Evolutionary conservation across 345 rosid species (phyloP), one percentile per base, ranked within the genome.

Genomic region (Litchi chinensis): DNA sequence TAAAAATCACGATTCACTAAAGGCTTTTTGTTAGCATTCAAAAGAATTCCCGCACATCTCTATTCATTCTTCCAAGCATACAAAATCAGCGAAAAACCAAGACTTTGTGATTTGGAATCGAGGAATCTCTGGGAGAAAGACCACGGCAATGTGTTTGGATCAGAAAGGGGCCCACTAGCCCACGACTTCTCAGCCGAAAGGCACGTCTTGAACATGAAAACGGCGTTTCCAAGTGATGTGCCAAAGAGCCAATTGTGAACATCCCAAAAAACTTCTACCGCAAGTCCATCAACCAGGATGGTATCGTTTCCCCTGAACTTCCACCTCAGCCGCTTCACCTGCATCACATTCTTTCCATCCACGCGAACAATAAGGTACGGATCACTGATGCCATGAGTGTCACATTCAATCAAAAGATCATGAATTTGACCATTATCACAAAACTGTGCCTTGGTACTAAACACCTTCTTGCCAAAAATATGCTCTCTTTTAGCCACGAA

Each of bases 51-150:
- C 0, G 70, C 64, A 75, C 77, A 62, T 77, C 84, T 82, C 88
- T 91, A 93, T 76, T 96, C 99, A 76, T 84, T 93, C 93, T 91
- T 96, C 97, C 98, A 94, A 74, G 97, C 97, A 80, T 93, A 85
- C 88, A 96, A 86, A 82, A 89, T 80, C 86, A 96, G 83, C 8
- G 97, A 88, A 86, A 92, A 96, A 67, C 92, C 97, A 52, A 84
- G 89, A 87, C 85, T 85, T 74, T 89, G 94, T 26, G 90, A 79
- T 78, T 87, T 89, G 24, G 93, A 86, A 78, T 91, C 95, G 6
- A 86, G 78, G 41, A 86, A 86, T 79, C 94, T 86, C 86, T 87
- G 93, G 1, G 97, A 89, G 83, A 83, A 92, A 26, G 93, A 88
- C 90, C 88, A 80, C 3, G 85, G 84, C 80, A 86, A 71, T 28